Evolutionary conservation across 257 asterid species (phyloP), one percentile per base, ranked within the genome.

Genomic region (Nicotiana noctiflora): DNA sequence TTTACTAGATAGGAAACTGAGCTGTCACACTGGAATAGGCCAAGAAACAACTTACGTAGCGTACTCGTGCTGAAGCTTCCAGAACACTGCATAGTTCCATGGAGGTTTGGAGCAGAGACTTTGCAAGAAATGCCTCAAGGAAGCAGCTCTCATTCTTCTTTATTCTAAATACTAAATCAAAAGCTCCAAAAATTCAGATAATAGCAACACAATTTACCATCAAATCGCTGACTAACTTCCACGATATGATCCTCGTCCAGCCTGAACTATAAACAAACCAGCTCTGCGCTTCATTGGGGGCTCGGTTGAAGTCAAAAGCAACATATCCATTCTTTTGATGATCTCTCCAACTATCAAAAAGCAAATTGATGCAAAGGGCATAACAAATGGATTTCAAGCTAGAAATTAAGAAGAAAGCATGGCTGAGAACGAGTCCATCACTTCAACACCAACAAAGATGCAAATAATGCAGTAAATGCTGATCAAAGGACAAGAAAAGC

Each of bases 171-270:
- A 82, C 18, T 83, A 86, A 88, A 81, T 86, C 44, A 25, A 88
- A 84, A 79, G 53, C 81, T 81, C 80, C 75, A 82, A 72, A 82
- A 84, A 82, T 60, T 79, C 57, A 84, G 85, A 85, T 77, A 79
- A 57, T 80, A 86, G 64, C 79, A 81, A 84, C 86, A 86, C 83
- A 76, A 77, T 76, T 44, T 83, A 76, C 80, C 81, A 75, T 83
- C 40, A 63, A 81, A 84, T 68, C 62, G 76, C 23, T 34, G 29
- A 83, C 97, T 93, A 95, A 82, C 97, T 95, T 68, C 93, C 99
- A 3, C 99, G 82, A 87, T 95, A 95, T 27, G 99, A 93, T 70
- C 97, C 96, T 89, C 99, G 87, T 87, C 99, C 99, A 31, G 98
- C 99, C 75, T 95, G 99, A 40, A 89, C 93, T 75, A 90, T 89